phyloP scores from a whole-genome alignment of 148 eudicot species.

The Heliosperma pusillum region DNA sequence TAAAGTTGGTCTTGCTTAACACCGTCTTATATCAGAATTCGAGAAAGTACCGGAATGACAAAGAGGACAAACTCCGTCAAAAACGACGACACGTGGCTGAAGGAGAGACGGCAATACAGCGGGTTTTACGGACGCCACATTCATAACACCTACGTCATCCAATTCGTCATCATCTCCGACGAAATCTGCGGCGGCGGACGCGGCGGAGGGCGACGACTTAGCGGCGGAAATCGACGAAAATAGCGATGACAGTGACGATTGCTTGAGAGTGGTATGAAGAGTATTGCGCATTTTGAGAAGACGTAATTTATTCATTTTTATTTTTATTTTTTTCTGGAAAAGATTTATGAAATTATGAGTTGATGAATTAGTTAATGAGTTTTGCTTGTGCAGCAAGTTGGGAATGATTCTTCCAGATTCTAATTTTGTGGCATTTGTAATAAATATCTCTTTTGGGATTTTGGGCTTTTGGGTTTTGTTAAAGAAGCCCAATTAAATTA shows the following conservation, averaged over 20 bases:
- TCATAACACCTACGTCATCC: constrained; percentile 10
- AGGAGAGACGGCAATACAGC: constrained; percentile 34
- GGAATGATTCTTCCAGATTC: background rate
- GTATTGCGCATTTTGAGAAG: constrained; percentile 15
- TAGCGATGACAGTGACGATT: background rate
- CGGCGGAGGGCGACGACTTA: constrained; percentile 6
- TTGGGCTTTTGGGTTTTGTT: too few relatives aligned
- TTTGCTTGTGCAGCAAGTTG: background rate
- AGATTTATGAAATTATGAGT: too few relatives aligned
- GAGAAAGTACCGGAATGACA: constrained; percentile 60
- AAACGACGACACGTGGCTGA: constrained; percentile 75
- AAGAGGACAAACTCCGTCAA: constrained; percentile 92
- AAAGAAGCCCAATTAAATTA: too few relatives aligned
- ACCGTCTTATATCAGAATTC: background rate
- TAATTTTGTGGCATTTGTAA: too few relatives aligned
- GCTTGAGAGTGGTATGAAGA: background rate
- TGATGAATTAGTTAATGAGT: too few relatives aligned
- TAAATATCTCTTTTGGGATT: too few relatives aligned
- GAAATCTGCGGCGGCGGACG: constrained; percentile 21
- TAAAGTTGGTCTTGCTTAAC: too few relatives aligned
- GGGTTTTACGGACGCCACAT: constrained; percentile 15
- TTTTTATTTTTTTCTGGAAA: background rate
- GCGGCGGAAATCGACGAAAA: background rate
- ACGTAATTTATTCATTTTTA: background rate
- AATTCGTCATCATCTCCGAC: constrained; percentile 19